Percentiles rank a stretch among this genome's conserved stretches.
Evolutionary conservation across 164 flowering plant genomes (phyloP).

Genomic region (Nymphaea colorata): DNA sequence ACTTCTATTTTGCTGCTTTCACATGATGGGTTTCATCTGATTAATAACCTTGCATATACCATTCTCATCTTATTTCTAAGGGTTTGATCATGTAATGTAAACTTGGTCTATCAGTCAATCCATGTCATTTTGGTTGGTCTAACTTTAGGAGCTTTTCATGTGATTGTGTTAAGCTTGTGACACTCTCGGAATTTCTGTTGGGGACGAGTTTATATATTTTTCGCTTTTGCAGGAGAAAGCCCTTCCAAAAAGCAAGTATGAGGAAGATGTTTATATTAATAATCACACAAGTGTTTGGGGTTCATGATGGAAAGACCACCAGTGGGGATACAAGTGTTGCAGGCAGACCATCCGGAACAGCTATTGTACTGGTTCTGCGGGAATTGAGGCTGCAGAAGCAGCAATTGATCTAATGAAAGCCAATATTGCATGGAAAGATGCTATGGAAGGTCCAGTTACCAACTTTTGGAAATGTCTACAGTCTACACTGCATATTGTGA

Average conservation of each 20-base stretch:
- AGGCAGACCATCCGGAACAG: slow-evolving; percentile 68
- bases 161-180: no score
- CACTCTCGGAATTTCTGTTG: no score
- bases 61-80: not conserved
- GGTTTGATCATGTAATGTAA: not conserved
- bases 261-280: slow-evolving; percentile 76
- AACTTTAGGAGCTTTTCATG: no score
- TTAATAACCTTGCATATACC: no score
- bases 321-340: slow-evolving; percentile 96
- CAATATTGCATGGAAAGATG: slow-evolving; percentile 74
- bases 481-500: no score
- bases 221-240: slow-evolving; percentile 34
- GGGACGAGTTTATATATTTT: no score
- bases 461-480: no score
- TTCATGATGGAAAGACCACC: slow-evolving; percentile 98
- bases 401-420: slow-evolving; percentile 67
- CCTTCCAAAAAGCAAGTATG: slow-evolving; percentile 83
- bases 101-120: no score
- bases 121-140: no score
- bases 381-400: slow-evolving; percentile 87
- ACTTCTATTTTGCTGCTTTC: no score
- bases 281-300: slow-evolving; percentile 94
- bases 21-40: no score
- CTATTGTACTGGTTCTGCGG: slow-evolving; percentile 83
- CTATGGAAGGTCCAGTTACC: slow-evolving; percentile 42